Conservation (phyloP, 2,329 filamentous ascomycete species). For the Alternaria sp. region DNA sequence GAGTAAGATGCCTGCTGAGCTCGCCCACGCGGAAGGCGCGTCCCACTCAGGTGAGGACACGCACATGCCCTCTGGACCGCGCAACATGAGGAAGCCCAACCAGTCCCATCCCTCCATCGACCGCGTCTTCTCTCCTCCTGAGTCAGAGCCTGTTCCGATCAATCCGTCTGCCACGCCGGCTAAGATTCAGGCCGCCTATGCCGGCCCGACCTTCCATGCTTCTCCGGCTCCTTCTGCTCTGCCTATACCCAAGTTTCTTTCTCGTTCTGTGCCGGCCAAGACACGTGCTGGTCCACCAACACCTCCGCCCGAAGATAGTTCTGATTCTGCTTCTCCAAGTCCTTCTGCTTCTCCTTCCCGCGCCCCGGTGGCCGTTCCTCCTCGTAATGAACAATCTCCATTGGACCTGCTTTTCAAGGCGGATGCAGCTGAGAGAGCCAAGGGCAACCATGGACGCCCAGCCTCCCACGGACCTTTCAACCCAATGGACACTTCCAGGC, state of each 20-base stretch:
- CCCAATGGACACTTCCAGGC: slow-evolving; percentile 17
- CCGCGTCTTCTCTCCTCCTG: slow-evolving; percentile 35
- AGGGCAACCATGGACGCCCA: slow-evolving; percentile 58
- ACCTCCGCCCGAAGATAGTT: slow-evolving; percentile 54
- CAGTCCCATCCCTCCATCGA: slow-evolving; percentile 39
- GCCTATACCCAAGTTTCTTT: slow-evolving; percentile 87
- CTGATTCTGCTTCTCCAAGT: slow-evolving; percentile 49
- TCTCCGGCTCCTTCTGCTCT: slow-evolving; percentile 90
- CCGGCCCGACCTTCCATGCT: slow-evolving; percentile 91
- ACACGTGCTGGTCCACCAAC: slow-evolving; percentile 54
- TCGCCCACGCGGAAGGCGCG: slow-evolving; percentile 32
- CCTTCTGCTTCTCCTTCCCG: slow-evolving; percentile 60
- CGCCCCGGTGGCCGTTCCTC: slow-evolving; percentile 52
- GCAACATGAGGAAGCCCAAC: slow-evolving; percentile 40
- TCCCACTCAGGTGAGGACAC: slow-evolving; percentile 39
- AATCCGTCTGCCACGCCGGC: slow-evolving; percentile 38
- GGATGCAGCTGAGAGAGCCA: slow-evolving; percentile 77
- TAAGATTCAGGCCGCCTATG: slow-evolving; percentile 69
- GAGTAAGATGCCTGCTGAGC: slow-evolving; percentile 19
- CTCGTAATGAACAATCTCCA: slow-evolving; percentile 70
- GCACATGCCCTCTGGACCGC: slow-evolving; percentile 29
- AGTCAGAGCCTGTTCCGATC: slow-evolving; percentile 31
- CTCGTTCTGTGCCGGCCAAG: slow-evolving; percentile 72
- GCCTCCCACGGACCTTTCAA: slow-evolving; percentile 24
- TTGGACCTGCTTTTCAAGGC: slow-evolving; percentile 91